Conservation (phyloP, 495 filamentous ascomycete genomes). For the Talaromyces thailandensis region DNA sequence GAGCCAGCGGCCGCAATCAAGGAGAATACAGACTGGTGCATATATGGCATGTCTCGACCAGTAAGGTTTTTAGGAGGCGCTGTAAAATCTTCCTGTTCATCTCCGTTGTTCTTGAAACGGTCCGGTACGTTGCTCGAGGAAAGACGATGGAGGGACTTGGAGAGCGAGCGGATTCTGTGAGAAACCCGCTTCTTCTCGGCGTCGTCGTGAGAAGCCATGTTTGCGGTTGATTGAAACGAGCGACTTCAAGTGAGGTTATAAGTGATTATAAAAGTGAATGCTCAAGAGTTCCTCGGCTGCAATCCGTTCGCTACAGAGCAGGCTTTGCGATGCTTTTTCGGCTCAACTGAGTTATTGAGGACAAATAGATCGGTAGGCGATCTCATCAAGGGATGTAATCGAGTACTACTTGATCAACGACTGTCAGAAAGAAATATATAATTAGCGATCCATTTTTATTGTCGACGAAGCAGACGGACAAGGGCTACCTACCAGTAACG, state of each 20-base stretch:
- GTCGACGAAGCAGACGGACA: neutral
- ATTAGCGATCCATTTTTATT: neutral
- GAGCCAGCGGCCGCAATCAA: conserved; percentile 88
- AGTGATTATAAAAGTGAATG: neutral
- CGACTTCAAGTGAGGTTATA: neutral
- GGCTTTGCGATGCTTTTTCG: neutral
- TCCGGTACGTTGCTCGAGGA: conserved; percentile 69
- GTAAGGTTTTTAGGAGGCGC: conserved; percentile 40
- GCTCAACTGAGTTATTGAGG: neutral
- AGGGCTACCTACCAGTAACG: neutral
- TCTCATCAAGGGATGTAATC: neutral
- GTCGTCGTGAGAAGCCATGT: conserved; percentile 18
- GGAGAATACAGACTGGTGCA: conserved; percentile 94
- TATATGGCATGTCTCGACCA: conserved; percentile 46
- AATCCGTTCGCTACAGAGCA: neutral
- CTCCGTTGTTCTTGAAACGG: conserved; percentile 62
- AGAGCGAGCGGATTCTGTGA: conserved; percentile 52
- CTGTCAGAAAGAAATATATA: neutral
- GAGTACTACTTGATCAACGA: neutral
- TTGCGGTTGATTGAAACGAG: neutral
- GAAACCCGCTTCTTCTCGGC: conserved; percentile 22
- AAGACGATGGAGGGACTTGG: conserved; percentile 43
- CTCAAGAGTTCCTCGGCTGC: neutral
- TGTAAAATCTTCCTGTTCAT: conserved; percentile 65
- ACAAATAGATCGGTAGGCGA: neutral